Evolutionary conservation across 129 eudicot genomes (phyloP).

Genomic region (Tanacetum coccineum): DNA sequence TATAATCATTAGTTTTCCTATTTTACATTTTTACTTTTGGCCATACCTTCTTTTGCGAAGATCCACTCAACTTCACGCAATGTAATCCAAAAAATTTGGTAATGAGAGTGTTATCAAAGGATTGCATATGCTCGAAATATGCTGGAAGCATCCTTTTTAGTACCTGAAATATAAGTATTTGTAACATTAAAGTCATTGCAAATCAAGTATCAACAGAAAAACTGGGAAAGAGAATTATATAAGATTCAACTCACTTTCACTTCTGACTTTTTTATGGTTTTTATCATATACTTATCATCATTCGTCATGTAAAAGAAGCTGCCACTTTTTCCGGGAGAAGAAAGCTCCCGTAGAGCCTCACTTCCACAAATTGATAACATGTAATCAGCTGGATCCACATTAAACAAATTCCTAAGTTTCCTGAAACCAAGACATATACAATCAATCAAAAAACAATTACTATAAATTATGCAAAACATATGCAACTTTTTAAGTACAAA

Average conservation of each 20-base stretch:
- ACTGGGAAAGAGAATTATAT: neutral
- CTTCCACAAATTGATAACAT: constrained; percentile 90
- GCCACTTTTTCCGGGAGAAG: constrained; percentile 99
- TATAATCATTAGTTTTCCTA: neutral
- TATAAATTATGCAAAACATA: neutral
- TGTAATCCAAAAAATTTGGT: constrained; percentile 86
- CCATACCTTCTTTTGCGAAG: constrained; percentile 79
- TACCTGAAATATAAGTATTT: constrained; percentile 42
- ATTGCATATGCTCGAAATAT: constrained; percentile 71
- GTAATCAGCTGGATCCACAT: constrained; percentile 93
- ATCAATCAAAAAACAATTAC: constrained; percentile 8
- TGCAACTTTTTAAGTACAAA: constrained; percentile 24
- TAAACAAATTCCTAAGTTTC: constrained; percentile 71
- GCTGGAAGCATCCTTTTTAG: constrained; percentile 88
- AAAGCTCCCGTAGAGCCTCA: constrained; percentile 90
- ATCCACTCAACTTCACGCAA: constrained; percentile 82
- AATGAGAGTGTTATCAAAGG: constrained; percentile 68
- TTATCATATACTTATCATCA: constrained; percentile 92
- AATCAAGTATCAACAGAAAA: neutral
- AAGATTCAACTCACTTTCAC: constrained; percentile 58
- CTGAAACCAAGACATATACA: constrained; percentile 34
- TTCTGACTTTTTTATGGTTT: constrained; percentile 88
- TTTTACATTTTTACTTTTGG: neutral
- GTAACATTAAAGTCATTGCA: neutral
- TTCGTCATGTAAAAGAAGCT: constrained; percentile 92